These are phyloP conservation scores for Styphnolobium japonicum DNA, from an alignment of 306 rosid genomes.

Conservation along the genomic window DNA sequence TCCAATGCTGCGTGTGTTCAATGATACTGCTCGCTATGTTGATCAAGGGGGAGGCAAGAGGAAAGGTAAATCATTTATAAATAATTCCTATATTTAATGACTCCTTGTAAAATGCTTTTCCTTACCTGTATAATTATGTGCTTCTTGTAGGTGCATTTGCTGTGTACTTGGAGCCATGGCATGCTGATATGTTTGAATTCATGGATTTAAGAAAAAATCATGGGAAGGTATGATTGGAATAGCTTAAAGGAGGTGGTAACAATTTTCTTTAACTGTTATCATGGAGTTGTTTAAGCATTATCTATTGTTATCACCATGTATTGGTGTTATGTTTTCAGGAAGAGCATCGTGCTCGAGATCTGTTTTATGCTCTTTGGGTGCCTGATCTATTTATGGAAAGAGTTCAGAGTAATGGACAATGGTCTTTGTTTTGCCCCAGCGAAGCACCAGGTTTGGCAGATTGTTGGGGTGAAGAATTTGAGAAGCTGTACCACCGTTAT, in stretches of 20 bases:
- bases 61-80: constrained; percentile 42
- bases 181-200: constrained; percentile 87
- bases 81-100: not conserved
- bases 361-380: constrained; percentile 94
- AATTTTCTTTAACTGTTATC: not conserved
- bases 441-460: constrained; percentile 91
- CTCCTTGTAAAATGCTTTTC: not conserved
- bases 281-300: not conserved
- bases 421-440: constrained; percentile 94
- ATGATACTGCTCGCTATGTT: constrained; percentile 81
- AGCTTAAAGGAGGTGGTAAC: not conserved
- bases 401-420: constrained; percentile 68
- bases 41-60: constrained; percentile 89
- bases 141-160: constrained; percentile 84
- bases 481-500: constrained; percentile 57
- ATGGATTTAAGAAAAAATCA: constrained; percentile 81
- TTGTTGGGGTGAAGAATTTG: constrained; percentile 96
- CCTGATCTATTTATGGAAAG: constrained; percentile 97
- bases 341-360: constrained; percentile 95
- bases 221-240: constrained; percentile 72
- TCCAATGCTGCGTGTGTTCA: constrained; percentile 68
- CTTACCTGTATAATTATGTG: not conserved
- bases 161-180: constrained; percentile 98
- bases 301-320: not conserved
- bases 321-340: constrained; percentile 48